Conservation (phyloP, 257 asterid species). For the Nicotiana obtusifolia region DNA sequence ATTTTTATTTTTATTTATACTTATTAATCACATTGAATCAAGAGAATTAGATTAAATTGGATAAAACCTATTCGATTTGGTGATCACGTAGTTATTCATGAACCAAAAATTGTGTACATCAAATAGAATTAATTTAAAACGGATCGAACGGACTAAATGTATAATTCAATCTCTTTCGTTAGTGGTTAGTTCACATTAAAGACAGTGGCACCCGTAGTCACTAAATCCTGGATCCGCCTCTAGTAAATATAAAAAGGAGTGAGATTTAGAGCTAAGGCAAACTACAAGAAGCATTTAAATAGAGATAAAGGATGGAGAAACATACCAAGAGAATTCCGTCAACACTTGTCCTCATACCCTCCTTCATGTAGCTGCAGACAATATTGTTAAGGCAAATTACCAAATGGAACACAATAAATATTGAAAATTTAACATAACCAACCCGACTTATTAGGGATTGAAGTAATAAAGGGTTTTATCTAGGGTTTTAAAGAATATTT, state of each 20-base stretch:
- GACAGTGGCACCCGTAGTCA: no score
- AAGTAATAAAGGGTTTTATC: constrained; percentile 14
- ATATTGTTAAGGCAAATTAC: background rate
- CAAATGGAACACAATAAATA: background rate
- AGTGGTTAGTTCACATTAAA: no score
- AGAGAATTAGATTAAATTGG: no score
- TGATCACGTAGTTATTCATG: no score
- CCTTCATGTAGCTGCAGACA: constrained; percentile 77
- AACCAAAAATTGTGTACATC: no score
- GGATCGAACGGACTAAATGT: no score
- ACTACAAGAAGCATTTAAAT: background rate
- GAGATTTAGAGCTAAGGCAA: background rate
- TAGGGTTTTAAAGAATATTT: constrained; percentile 28
- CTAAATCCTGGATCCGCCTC: no score
- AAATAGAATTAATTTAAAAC: no score
- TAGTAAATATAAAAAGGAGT: background rate
- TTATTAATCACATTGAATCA: no score
- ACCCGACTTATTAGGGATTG: background rate
- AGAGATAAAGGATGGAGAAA: constrained; percentile 1
- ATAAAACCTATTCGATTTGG: no score
- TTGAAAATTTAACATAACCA: background rate
- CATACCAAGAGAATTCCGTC: constrained; percentile 84
- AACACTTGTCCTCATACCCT: constrained; percentile 95
- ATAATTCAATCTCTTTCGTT: no score
- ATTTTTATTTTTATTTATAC: no score